Base-by-base conservation (phyloP, 306 rosid genomes). In the Rosa chinensis region DNA sequence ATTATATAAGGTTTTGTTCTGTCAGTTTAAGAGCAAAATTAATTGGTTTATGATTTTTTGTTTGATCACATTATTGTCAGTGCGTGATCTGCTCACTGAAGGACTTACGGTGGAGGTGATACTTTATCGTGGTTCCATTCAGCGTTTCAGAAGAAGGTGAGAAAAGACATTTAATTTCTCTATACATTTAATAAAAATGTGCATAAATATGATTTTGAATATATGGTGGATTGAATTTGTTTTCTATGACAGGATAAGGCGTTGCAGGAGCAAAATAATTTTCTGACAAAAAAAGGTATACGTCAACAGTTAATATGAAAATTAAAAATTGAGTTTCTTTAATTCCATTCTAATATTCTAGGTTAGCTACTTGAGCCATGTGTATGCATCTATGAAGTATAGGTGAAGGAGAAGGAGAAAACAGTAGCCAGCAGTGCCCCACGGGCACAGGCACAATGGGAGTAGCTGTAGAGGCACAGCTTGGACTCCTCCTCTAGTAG, bases 401-500 rank as follows among this genome's bases (percentile, higher is more conserved):
- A 92, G 97, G 89, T 91, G 84, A 91, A 83, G 81, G 94, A 95
- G 85, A 91, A 83, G 81, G 94, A 95, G 84, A 92, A 85, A 80
- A 80, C 43, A 4, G 4, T 70, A 63, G 75, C 16, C 6, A 17
- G 72, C 16, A 37, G 70, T 7, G 45, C 81, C 44, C 84, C 82
- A 77, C 49, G 6, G 49, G 23, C 6, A 16, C 40, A 86, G 61
- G 83, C 84, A 76, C 80, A 62, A 59, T 44, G 6, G 73, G 83
- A 80, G 25, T 63, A 76, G 74, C 18, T 35, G 77, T 76, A 77
- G 66, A 62, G 76, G 56, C 77, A 83, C 55, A 76, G 43, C 70
- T 13, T 77, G 70, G 80, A 81, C 44, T 55, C 75, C 35, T 32
- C 35, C 70, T 77, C 81, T 39, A 66, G 7, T 10, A 66, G 45